Evolutionary conservation across 768 basidiomycete species (phyloP).

Genomic region (Kwoniella dendrophila): DNA sequence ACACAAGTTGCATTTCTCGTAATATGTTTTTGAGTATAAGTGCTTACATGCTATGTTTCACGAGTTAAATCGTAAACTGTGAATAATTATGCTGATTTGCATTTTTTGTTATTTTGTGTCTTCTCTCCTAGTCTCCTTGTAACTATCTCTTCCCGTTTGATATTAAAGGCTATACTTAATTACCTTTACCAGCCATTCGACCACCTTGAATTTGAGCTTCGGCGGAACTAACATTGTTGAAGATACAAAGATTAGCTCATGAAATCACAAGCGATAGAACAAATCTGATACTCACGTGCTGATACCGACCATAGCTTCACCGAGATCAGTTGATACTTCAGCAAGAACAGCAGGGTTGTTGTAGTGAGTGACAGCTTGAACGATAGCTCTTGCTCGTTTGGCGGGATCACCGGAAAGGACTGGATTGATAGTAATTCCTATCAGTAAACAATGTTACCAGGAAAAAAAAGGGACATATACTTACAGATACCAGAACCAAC

Average conservation of each 20-base stretch:
- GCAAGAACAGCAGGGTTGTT: constrained; percentile 91
- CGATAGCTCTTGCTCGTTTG: constrained; percentile 90
- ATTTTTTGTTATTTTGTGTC: neutral
- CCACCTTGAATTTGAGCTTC: constrained; percentile 47
- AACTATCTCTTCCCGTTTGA: neutral
- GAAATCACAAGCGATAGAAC: neutral
- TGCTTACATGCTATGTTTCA: too few species aligned
- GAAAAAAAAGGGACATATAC: constrained; percentile 49
- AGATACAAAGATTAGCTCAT: neutral
- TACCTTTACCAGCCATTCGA: constrained; percentile 47
- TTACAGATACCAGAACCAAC: constrained; percentile 98
- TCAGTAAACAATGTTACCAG: constrained; percentile 10
- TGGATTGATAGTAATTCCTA: neutral
- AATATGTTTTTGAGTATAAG: neutral
- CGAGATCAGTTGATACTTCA: constrained; percentile 74
- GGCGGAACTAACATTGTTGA: constrained; percentile 58
- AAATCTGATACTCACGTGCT: constrained; percentile 39
- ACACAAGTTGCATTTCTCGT: neutral
- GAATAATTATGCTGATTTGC: neutral
- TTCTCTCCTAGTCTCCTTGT: neutral
- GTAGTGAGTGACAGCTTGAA: constrained; percentile 95
- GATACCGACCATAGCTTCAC: constrained; percentile 90
- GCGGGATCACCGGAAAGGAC: constrained; percentile 84
- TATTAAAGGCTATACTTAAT: constrained; percentile 23
- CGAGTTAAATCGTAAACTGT: neutral